phyloP scores from a whole-genome alignment of 2,329 filamentous ascomycete genomes.

The Orbilia ellipsospora region DNA sequence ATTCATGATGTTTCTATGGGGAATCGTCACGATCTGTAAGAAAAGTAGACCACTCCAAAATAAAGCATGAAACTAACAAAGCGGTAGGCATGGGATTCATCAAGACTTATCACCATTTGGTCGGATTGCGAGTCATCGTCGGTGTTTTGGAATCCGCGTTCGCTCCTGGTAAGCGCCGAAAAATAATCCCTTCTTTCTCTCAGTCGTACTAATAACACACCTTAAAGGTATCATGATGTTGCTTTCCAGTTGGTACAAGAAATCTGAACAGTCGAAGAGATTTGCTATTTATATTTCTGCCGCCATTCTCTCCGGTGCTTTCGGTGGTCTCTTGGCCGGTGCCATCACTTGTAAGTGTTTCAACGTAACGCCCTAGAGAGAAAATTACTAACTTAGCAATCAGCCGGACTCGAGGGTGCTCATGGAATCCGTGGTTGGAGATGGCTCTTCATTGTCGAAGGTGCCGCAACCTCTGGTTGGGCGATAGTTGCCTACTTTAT shows the following conservation, averaged over 20 bases:
- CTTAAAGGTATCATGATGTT: conserved; percentile 64
- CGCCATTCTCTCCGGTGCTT: conserved; percentile 68
- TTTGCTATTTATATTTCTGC: conserved; percentile 71
- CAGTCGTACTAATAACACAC: too few species aligned
- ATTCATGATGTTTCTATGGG: conserved; percentile 69
- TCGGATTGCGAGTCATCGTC: conserved; percentile 68
- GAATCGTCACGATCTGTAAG: conserved; percentile 63
- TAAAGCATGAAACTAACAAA: background rate
- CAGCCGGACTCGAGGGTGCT: conserved; percentile 63
- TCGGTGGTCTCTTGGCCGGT: conserved; percentile 65
- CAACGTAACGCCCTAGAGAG: background rate
- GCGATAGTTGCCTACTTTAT: conserved; percentile 65
- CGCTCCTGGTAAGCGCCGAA: conserved; percentile 64
- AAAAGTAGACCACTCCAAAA: background rate
- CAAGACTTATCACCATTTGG: conserved; percentile 65
- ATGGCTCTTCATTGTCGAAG: conserved; percentile 67
- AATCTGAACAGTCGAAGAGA: conserved; percentile 69
- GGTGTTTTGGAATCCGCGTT: conserved; percentile 70
- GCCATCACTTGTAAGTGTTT: conserved; percentile 63
- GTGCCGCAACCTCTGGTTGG: conserved; percentile 64
- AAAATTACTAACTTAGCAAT: conserved; percentile 4
- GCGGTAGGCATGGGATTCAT: conserved; percentile 65
- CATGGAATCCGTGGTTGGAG: conserved; percentile 67
- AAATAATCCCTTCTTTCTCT: too few species aligned
- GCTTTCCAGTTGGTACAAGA: conserved; percentile 71